A percentile compares a stretch with the other conserved stretches of the same genome.
Evolutionary conservation across 106 monocot species (phyloP).

Genomic region (Dactylorhiza incarnata): DNA sequence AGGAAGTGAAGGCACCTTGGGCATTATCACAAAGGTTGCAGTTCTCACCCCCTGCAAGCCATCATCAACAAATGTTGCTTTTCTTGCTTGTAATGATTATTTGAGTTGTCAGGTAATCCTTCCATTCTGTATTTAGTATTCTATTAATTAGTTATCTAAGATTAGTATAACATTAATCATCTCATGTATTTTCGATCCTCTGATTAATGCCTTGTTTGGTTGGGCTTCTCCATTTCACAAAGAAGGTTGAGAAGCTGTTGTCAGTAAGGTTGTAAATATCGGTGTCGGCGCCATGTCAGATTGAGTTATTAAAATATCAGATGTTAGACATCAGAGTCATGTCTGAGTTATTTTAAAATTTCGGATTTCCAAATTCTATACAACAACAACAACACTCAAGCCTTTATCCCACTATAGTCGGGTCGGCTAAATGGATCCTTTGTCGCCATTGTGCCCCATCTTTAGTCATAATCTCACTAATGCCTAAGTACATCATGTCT

Average conservation of each 20-base stretch:
- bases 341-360: too few species aligned
- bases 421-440: too few species aligned
- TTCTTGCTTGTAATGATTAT: constrained; percentile 91
- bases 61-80: constrained; percentile 70
- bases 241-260: neutral
- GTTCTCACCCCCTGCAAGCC: constrained; percentile 74
- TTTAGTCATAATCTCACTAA: too few species aligned
- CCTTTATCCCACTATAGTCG: too few species aligned
- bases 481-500: too few species aligned
- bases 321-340: too few species aligned
- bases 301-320: too few species aligned
- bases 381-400: too few species aligned
- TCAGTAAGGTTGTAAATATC: too few species aligned
- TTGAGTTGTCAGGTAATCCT: constrained; percentile 70
- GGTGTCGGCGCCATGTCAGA: too few species aligned
- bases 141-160: neutral
- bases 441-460: too few species aligned
- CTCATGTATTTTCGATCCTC: neutral
- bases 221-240: neutral
- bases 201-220: neutral
- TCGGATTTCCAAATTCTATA: too few species aligned
- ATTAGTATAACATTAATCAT: neutral
- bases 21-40: constrained; percentile 85
- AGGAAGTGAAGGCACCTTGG: constrained; percentile 99
- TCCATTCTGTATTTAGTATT: neutral